Evolutionary conservation across 176 grass and related monocot genomes (phyloP).

Genomic region (Hyparrhenia diplandra): DNA sequence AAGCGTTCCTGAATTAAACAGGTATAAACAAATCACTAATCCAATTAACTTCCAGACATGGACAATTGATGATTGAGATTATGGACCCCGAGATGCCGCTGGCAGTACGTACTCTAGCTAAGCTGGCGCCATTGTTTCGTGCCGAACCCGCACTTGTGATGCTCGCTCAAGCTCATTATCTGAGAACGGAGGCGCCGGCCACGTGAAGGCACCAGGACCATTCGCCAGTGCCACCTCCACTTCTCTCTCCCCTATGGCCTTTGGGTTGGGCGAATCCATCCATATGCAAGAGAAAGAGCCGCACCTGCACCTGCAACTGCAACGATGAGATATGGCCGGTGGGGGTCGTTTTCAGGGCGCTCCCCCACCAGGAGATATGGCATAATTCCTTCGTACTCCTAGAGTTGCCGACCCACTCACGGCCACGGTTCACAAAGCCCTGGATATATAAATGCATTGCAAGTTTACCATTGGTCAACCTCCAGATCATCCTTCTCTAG

Average conservation of each 20-base stretch:
- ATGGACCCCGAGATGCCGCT: background rate
- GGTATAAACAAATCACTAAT: background rate
- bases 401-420: background rate
- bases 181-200: background rate
- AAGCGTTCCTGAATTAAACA: background rate
- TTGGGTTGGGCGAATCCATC: conserved; percentile 23
- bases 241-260: background rate
- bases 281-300: background rate
- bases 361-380: background rate
- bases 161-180: background rate
- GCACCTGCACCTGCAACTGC: background rate
- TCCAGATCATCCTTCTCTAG: background rate
- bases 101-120: background rate
- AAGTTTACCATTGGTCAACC: background rate
- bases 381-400: background rate
- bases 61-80: background rate
- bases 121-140: conserved; percentile 9
- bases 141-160: background rate
- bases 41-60: background rate
- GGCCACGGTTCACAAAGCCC: background rate
- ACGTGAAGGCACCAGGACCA: background rate
- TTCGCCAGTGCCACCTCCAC: conserved; percentile 1
- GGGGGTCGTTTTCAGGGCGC: background rate
- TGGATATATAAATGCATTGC: background rate
- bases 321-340: conserved; percentile 9